Evolutionary conservation across 2,329 filamentous ascomycete species (phyloP), one percentile per base, ranked within the genome.

Genomic region (Sporothrix phasma): DNA sequence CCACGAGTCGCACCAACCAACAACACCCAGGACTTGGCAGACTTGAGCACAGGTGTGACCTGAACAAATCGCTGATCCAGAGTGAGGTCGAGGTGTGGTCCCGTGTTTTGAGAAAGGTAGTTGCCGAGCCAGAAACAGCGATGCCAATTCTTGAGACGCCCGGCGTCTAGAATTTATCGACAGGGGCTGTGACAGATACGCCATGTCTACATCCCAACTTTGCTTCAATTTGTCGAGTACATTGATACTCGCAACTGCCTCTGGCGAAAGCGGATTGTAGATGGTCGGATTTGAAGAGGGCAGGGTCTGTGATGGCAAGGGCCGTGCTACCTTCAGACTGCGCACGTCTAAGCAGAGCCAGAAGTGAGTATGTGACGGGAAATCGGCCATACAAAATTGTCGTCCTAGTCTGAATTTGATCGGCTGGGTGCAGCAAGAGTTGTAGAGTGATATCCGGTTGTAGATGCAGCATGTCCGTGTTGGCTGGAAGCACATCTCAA

Each of bases 301-400:
- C 73, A 43, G 73, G 70, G 53, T 78, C 75, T 61, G 37, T 41
- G 17, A 75, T 73, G 67, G 71, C 66, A 31, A 74, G 71, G 26
- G 71, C 69, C 7, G 75, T 68, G 61, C 72, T 74, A 5, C 77
- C 79, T 49, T 77, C 76, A 3, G 76, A 68, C 64, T 78, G 77
- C 11, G 75, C 76, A 39, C 74, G 74, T 62, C 75, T 74, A 67
- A 90, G 82, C 67, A 88, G 80, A 5, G 84, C 79, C 63, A 89
- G 79, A 61, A 92, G 76, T 13, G 83, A 84, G 70, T 91, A 88
- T 7, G 91, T 84, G 54, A 91, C 74, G 63, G 91, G 82, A 69
- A 90, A 90, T 70, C 91, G 91, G 41, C 85, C 86, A 70, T 86
- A 88, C 2, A 88, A 76, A 69, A 90, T 91, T 1, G 88, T 90